Percentiles rank a stretch among this genome's conserved stretches.
phyloP scores from a whole-genome alignment of 352 stramenopile species.

The Globisporangium carolinianum region DNA sequence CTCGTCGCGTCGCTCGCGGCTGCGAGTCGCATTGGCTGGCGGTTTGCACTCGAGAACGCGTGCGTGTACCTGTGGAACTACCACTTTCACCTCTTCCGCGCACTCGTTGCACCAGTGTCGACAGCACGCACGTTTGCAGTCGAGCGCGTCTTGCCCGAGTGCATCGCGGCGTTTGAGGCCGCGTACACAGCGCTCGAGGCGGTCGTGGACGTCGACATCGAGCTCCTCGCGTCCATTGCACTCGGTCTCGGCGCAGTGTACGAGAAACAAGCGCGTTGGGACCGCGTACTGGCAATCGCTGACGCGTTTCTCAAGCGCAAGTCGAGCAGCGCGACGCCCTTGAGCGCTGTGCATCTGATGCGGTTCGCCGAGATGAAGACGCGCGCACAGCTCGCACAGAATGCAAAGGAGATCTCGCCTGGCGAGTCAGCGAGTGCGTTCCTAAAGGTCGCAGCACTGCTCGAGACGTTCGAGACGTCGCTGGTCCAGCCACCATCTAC shows the following conservation, averaged over 20 bases:
- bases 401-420: constrained; percentile 51
- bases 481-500: constrained; percentile 15
- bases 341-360: constrained; percentile 33
- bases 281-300: constrained; percentile 39
- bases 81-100: constrained; percentile 82
- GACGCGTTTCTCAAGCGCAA: constrained; percentile 62
- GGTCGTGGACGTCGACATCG: constrained; percentile 20
- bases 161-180: constrained; percentile 50
- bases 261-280: constrained; percentile 33
- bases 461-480: constrained; percentile 44
- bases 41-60: constrained; percentile 72
- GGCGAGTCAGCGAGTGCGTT: constrained; percentile 24
- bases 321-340: neutral
- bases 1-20: constrained; percentile 23
- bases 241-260: constrained; percentile 49
- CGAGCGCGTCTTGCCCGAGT: constrained; percentile 51
- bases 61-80: constrained; percentile 90
- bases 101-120: constrained; percentile 7
- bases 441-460: constrained; percentile 43
- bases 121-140: constrained; percentile 13
- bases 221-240: constrained; percentile 41
- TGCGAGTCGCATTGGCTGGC: constrained; percentile 41
- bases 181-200: constrained; percentile 39
- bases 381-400: constrained; percentile 52
- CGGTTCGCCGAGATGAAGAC: constrained; percentile 64